These are phyloP conservation scores for Viola odorata DNA, from an alignment of 345 rosid species.

Conservation along the genomic window DNA sequence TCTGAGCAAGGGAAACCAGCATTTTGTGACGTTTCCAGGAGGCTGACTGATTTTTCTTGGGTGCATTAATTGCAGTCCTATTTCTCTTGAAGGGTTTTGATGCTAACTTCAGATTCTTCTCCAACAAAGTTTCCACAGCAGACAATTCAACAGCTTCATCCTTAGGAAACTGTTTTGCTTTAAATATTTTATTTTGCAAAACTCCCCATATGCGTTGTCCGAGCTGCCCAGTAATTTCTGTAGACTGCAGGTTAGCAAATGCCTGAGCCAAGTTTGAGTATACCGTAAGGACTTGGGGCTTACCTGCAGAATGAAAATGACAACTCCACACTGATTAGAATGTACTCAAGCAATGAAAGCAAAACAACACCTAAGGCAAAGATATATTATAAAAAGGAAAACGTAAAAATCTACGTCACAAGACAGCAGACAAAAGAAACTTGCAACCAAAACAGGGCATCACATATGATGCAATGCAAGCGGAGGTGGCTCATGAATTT, in stretches of 20 bases:
- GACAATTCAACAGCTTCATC: slow-evolving; percentile 47
- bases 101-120: slow-evolving; percentile 72
- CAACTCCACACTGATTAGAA: slow-evolving; percentile 4
- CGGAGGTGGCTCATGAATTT: too few species aligned
- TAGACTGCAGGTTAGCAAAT: slow-evolving; percentile 60
- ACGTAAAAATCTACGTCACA: not conserved
- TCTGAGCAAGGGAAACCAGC: slow-evolving; percentile 58
- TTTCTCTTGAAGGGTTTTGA: slow-evolving; percentile 88
- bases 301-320: slow-evolving; percentile 40
- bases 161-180: slow-evolving; percentile 68
- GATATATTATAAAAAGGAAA: not conserved
- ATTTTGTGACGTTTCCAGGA: slow-evolving; percentile 67
- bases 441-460: too few species aligned
- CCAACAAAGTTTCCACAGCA: slow-evolving; percentile 56
- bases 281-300: slow-evolving; percentile 76
- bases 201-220: slow-evolving; percentile 93
- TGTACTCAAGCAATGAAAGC: not conserved
- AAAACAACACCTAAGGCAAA: too few species aligned
- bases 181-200: slow-evolving; percentile 80
- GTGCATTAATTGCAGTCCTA: slow-evolving; percentile 46
- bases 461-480: too few species aligned
- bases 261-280: slow-evolving; percentile 74
- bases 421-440: not conserved
- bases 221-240: slow-evolving; percentile 83
- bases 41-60: slow-evolving; percentile 72